A percentile compares a stretch with the other conserved stretches of the same genome.
Conservation (phyloP, 164 flowering plant species). For the Dillenia turbinata region DNA sequence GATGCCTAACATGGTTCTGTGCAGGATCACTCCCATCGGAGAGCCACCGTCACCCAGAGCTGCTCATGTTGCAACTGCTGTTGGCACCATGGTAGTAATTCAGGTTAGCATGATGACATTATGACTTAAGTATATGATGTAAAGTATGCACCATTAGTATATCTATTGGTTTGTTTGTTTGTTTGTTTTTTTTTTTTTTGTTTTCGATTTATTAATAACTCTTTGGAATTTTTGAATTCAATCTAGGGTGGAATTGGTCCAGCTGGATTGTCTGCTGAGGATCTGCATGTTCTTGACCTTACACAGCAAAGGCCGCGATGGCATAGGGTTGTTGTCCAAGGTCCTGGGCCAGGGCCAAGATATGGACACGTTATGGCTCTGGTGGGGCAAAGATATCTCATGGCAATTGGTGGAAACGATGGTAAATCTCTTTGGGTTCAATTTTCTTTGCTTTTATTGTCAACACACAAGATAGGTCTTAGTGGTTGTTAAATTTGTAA, state of each 20-base stretch:
- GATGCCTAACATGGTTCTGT: constrained; percentile 8
- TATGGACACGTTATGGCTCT: constrained; percentile 99
- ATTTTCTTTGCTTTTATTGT: neutral
- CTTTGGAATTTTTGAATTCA: constrained; percentile 1
- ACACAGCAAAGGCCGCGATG: constrained; percentile 96
- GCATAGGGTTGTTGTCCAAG: constrained; percentile 99
- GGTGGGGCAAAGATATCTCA: constrained; percentile 96
- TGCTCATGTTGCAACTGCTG: constrained; percentile 99
- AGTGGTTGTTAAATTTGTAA: constrained; percentile 5
- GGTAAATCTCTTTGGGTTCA: constrained; percentile 36
- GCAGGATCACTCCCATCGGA: constrained; percentile 87
- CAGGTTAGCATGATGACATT: constrained; percentile 48
- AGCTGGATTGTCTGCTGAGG: constrained; percentile 98
- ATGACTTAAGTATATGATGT: neutral
- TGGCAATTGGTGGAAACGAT: constrained; percentile 99
- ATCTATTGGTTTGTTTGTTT: neutral
- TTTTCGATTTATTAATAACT: neutral
- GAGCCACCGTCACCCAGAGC: constrained; percentile 99
- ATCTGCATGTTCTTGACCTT: constrained; percentile 98
- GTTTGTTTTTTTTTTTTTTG: neutral
- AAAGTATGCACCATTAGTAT: neutral
- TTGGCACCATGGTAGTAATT: constrained; percentile 99
- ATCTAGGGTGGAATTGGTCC: constrained; percentile 98
- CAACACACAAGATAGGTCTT: constrained; percentile 1
- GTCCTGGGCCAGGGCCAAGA: constrained; percentile 99